Evolutionary conservation across 306 rosid species (phyloP).

Genomic region (Quillaja saponaria): DNA sequence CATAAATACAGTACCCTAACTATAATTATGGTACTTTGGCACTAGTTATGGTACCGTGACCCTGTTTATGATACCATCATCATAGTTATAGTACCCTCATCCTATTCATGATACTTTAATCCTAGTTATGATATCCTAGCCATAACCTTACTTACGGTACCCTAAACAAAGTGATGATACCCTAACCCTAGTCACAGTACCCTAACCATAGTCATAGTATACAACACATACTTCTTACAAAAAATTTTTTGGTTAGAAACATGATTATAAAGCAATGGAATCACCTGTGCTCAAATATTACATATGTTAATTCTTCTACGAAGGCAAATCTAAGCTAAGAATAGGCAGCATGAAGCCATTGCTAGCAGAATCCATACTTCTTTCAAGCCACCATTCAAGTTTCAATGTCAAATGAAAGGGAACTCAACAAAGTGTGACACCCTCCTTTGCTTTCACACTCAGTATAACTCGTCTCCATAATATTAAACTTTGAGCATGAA

Average conservation of each 20-base stretch:
- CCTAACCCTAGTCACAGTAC: too few species aligned
- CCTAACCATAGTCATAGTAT: too few species aligned
- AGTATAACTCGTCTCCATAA: constrained; percentile 69
- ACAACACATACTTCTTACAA: neutral
- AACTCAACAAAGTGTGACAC: constrained; percentile 69
- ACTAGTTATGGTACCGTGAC: too few species aligned
- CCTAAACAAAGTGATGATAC: too few species aligned
- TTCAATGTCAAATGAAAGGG: constrained; percentile 67
- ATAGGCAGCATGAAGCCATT: constrained; percentile 66
- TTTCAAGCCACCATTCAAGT: constrained; percentile 67
- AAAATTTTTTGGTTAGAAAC: neutral
- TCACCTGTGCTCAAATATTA: constrained; percentile 32
- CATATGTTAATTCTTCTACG: constrained; percentile 50
- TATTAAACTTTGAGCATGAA: constrained; percentile 86
- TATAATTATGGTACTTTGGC: too few species aligned
- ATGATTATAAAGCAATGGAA: constrained; percentile 11
- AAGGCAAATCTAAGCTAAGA: constrained; percentile 71
- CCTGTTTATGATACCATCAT: too few species aligned
- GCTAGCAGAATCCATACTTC: constrained; percentile 78
- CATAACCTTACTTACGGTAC: too few species aligned
- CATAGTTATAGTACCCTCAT: too few species aligned
- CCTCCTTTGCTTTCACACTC: constrained; percentile 76
- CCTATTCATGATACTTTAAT: too few species aligned
- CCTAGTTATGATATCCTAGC: too few species aligned
- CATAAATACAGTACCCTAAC: too few species aligned